phyloP scores from a whole-genome alignment of 164 flowering plant genomes.

The Vitis labrusca region DNA sequence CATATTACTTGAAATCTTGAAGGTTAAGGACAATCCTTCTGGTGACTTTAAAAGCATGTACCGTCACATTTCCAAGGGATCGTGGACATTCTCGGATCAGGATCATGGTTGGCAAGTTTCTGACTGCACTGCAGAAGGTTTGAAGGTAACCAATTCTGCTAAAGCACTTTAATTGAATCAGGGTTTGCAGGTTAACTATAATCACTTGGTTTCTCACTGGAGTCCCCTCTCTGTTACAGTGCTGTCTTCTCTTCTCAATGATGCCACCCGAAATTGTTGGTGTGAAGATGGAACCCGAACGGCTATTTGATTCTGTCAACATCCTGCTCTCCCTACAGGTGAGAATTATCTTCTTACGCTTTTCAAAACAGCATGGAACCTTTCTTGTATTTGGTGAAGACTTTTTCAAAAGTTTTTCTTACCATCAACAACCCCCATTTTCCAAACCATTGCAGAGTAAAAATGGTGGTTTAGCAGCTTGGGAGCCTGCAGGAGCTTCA shows the following conservation, averaged over 20 bases:
- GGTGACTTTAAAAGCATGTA: slow-evolving; percentile 51
- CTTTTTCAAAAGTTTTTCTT: neutral
- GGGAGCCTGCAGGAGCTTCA: slow-evolving; percentile 41
- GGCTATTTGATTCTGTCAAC: slow-evolving; percentile 44
- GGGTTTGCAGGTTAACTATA: neutral
- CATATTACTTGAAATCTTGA: neutral
- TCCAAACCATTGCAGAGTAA: slow-evolving; percentile 15
- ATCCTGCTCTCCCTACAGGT: slow-evolving; percentile 56
- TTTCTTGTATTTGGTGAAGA: neutral
- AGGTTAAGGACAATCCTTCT: slow-evolving; percentile 55
- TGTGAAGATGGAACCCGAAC: slow-evolving; percentile 33
- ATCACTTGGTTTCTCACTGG: neutral
- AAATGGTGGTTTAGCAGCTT: slow-evolving; percentile 43
- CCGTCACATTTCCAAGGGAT: slow-evolving; percentile 60
- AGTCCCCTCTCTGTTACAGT: slow-evolving; percentile 21
- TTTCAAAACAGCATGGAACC: too few species aligned
- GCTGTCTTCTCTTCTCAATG: slow-evolving; percentile 43
- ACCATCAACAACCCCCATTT: neutral
- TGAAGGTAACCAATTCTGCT: slow-evolving; percentile 32
- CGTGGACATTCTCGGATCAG: slow-evolving; percentile 64
- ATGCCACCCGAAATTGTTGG: slow-evolving; percentile 61
- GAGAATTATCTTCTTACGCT: neutral
- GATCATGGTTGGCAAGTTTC: slow-evolving; percentile 78
- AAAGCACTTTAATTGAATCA: neutral
- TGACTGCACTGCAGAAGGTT: slow-evolving; percentile 62